Base-by-base conservation (phyloP, 352 stramenopile genomes). In the Elongisporangium prolatum region DNA sequence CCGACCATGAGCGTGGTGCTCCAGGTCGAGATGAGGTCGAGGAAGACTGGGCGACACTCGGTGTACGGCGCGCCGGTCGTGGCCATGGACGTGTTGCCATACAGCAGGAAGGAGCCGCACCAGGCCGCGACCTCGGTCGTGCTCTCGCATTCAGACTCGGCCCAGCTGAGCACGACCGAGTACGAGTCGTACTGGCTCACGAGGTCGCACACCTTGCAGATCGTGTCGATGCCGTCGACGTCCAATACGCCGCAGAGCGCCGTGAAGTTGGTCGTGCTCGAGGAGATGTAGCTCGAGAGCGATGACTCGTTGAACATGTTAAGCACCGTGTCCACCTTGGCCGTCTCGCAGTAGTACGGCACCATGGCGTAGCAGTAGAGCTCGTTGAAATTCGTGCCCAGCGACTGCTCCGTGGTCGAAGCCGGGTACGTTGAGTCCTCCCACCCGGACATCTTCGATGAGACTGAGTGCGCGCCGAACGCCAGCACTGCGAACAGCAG, bases 301-400 rank as follows among this genome's bases (percentile, higher is more conserved):
- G 76, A 74, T 20, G 72, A 54, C 28, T 40, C 28, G 54, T 82
- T 82, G 64, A 87, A 88, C 65, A 82, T 75, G 34, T 59, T 56
- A 16, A 87, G 69, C 64, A 86, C 71, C 20, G 72, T 63, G 37
- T 75, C 74, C 5, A 83, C 61, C 3, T 63, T 61, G 3, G 77
- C 68, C 20, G 78, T 66, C 16, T 73, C 48, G 67, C 85, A 95
- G 67, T 93, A 95, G 61, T 91, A 89, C 38, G 80, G 71, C 50
- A 95, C 74, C 67, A 91, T 80, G 7, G 80, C 77, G 57, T 84
- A 78, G 72, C 85, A 95, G 66, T 93, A 93, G 54, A 91, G 77
- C 50, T 78, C 50, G 60, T 93, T 89, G 61, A 95, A 95, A 57
- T 88, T 89, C 48, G 61, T 47, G 47, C 76, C 83, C 4, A 95